A percentile compares a stretch with the other conserved stretches of the same genome.
These are phyloP conservation scores for Diaporthe helianthi DNA, from an alignment of 2,329 filamentous ascomycete species.

Conservation along the genomic window DNA sequence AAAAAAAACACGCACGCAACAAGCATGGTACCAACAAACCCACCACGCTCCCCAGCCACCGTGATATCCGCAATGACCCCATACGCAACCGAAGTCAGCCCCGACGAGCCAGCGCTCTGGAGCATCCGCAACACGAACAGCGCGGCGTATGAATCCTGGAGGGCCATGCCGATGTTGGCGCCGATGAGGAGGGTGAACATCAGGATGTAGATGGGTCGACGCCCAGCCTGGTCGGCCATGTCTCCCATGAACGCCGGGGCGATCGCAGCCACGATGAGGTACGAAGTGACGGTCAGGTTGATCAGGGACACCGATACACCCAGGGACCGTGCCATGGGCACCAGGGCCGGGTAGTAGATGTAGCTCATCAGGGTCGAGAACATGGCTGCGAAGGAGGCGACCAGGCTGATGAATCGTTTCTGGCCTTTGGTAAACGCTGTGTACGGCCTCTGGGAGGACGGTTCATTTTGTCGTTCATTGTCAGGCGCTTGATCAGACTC, in stretches of 20 bases:
- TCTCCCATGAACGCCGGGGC: constrained; percentile 27
- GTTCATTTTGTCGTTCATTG: too few species aligned
- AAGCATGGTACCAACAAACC: not conserved
- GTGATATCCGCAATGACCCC: not conserved
- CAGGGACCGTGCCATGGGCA: constrained; percentile 36
- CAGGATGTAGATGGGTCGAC: constrained; percentile 18
- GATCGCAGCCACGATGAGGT: constrained; percentile 53
- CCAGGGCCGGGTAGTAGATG: constrained; percentile 41
- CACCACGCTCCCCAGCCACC: not conserved
- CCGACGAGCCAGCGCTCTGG: constrained; percentile 1
- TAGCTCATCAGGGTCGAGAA: constrained; percentile 40
- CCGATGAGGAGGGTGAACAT: not conserved
- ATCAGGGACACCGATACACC: constrained; percentile 39
- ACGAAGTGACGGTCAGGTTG: constrained; percentile 50
- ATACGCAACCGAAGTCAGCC: not conserved
- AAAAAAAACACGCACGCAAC: not conserved
- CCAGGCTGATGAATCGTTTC: not conserved
- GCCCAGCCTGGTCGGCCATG: constrained; percentile 34
- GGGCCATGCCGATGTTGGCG: constrained; percentile 1
- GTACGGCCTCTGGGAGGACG: not conserved
- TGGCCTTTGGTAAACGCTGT: not conserved
- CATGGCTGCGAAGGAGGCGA: constrained; percentile 34
- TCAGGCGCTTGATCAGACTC: too few species aligned
- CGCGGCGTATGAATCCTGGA: not conserved
- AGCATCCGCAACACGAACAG: constrained; percentile 11